These are phyloP conservation scores for Gleditsia sinensis DNA, from an alignment of 306 rosid genomes.

Conservation along the genomic window DNA sequence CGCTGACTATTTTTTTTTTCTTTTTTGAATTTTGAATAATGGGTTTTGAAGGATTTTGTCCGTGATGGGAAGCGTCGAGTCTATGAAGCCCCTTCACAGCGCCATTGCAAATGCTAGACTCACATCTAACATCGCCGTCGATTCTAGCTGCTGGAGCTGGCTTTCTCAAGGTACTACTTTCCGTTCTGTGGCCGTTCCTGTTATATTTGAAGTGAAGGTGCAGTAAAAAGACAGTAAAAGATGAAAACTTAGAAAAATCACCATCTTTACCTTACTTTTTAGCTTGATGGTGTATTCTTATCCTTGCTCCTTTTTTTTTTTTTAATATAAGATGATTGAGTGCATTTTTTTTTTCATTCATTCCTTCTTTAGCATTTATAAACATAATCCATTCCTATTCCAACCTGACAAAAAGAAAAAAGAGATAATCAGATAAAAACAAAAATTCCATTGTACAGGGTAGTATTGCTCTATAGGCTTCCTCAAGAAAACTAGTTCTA, in stretches of 20 bases:
- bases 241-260: too few relatives aligned
- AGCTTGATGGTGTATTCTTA: neutral
- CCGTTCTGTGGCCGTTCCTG: neutral
- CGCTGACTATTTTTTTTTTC: neutral
- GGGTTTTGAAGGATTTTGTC: conserved; percentile 56
- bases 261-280: too few relatives aligned
- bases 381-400: neutral
- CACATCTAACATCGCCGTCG: conserved; percentile 73
- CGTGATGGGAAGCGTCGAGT: conserved; percentile 65
- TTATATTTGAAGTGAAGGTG: too few relatives aligned
- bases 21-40: neutral
- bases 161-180: conserved; percentile 75
- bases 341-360: neutral
- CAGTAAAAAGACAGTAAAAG: too few relatives aligned
- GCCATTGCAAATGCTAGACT: conserved; percentile 89
- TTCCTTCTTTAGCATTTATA: neutral
- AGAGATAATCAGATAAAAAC: neutral
- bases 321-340: neutral
- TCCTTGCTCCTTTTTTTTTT: neutral
- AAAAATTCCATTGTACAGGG: neutral
- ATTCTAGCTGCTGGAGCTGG: conserved; percentile 80
- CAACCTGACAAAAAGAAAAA: neutral
- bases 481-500: neutral
- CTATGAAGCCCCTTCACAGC: conserved; percentile 89
- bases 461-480: neutral